These are phyloP conservation scores for Nicotiana otophora DNA, from an alignment of 257 asterid species.

Conservation along the genomic window DNA sequence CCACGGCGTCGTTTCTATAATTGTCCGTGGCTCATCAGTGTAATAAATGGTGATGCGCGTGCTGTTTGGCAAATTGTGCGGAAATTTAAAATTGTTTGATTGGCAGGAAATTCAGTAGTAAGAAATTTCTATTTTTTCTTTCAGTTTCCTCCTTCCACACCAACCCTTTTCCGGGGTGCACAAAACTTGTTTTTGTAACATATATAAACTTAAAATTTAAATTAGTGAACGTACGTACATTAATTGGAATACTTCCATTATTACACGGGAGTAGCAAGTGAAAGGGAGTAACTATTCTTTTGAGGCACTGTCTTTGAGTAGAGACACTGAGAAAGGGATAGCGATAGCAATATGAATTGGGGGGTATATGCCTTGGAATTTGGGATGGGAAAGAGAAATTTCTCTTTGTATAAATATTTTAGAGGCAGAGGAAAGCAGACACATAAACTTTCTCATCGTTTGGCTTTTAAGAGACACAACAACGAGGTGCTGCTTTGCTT, in stretches of 20 bases:
- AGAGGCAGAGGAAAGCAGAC: constrained; percentile 27
- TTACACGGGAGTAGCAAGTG: not conserved
- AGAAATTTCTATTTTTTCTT: not conserved
- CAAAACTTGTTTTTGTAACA: too few relatives aligned
- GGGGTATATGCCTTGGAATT: constrained; percentile 30
- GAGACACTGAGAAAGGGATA: constrained; percentile 9
- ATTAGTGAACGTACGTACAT: too few relatives aligned
- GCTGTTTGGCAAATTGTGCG: not conserved
- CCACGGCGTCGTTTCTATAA: constrained; percentile 32
- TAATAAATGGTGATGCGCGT: not conserved
- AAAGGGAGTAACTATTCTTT: constrained; percentile 23
- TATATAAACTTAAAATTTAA: not conserved
- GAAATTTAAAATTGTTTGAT: not conserved
- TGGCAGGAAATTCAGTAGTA: constrained; percentile 1
- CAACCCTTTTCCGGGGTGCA: not conserved
- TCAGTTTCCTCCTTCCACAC: not conserved
- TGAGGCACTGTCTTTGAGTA: constrained; percentile 19
- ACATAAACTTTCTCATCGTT: constrained; percentile 25
- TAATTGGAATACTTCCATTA: too few relatives aligned
- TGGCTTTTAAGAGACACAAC: constrained; percentile 57
- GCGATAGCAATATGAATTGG: constrained; percentile 10
- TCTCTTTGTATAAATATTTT: not conserved
- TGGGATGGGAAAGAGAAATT: constrained; percentile 20
- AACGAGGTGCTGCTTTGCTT: constrained; percentile 24
- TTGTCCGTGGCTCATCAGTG: not conserved